Evolutionary conservation across 2,329 filamentous ascomycete species (phyloP).

Genomic region (Cytospora paraplurivora): DNA sequence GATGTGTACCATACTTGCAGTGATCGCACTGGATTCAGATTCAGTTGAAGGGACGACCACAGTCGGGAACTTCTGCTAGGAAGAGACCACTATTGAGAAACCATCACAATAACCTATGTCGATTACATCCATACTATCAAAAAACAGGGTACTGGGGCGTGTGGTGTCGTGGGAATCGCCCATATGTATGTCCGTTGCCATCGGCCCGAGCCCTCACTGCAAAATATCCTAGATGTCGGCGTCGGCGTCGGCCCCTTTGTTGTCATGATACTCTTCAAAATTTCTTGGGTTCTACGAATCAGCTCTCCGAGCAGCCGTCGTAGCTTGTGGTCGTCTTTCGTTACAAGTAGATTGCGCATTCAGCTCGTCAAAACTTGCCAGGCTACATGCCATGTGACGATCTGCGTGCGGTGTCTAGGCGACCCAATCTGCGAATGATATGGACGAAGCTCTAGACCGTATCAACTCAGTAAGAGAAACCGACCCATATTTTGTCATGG

Average conservation of each 20-base stretch:
- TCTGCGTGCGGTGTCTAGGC: conserved; percentile 14
- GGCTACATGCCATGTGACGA: neutral
- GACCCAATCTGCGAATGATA: neutral
- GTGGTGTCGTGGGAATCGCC: too few relatives aligned
- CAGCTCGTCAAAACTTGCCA: conserved; percentile 24
- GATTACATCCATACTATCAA: too few relatives aligned
- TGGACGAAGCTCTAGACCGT: neutral
- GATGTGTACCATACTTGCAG: conserved; percentile 5
- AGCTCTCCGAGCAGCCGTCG: neutral
- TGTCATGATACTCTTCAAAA: too few relatives aligned
- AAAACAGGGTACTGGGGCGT: too few relatives aligned
- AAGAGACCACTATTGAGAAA: too few relatives aligned
- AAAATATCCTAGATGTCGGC: too few relatives aligned
- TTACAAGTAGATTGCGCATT: conserved; percentile 10
- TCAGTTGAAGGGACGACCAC: neutral
- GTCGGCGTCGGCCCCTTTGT: too few relatives aligned
- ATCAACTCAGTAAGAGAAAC: neutral
- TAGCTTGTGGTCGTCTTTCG: neutral
- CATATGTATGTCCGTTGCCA: too few relatives aligned
- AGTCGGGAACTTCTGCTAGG: neutral
- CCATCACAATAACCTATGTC: too few relatives aligned
- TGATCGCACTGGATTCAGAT: neutral
- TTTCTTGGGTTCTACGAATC: too few relatives aligned
- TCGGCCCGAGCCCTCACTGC: too few relatives aligned
- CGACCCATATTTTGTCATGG: neutral